Base-by-base conservation (phyloP, 495 filamentous ascomycete genomes). In the Penicillium canariense region DNA sequence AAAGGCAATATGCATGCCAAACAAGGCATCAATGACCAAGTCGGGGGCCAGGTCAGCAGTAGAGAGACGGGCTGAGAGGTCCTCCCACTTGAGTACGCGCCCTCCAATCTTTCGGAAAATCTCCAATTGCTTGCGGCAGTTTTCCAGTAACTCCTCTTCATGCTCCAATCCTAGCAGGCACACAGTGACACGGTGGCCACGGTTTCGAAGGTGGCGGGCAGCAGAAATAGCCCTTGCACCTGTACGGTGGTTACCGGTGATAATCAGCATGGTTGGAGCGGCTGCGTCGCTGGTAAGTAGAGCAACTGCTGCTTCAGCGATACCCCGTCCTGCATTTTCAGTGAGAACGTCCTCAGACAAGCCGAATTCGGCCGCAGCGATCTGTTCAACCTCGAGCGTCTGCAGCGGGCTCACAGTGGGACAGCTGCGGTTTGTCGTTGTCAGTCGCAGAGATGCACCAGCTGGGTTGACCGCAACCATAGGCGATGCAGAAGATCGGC, bases 331-430 rank as follows among this genome's bases (percentile, higher is more conserved):
- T 0, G 91, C 88, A 65, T 93, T 96, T 64, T 97, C 94, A 0
- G 90, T 86, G 69, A 97, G 87, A 63, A 97, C 86, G 46, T 94
- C 89, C 63, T 93, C 89, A 0, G 87, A 87, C 38, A 98, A 74
- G 4, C 90, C 90, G 55, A 94, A 83, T 55, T 96, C 90, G 22
- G 84, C 81, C 35, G 88, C 84, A 0, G 91, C 89, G 48, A 92
- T 85, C 58, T 91, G 90, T 69, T 98, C 94, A 22, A 97, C 80
- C 55, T 93, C 91, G 28, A 93, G 81, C 76, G 95, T 92, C 62
- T 93, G 90, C 28, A 92, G 69, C 15, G 92, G 88, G 46, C 85
- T 88, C 50, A 97, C 84, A 12, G 87, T 84, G 42, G 93, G 89
- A 55, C 93, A 89, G 53, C 81, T 83, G 32, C 86, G 76, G 62